These are phyloP conservation scores for Lojkania enalia DNA, from an alignment of 2,329 filamentous ascomycete genomes.

Conservation along the genomic window DNA sequence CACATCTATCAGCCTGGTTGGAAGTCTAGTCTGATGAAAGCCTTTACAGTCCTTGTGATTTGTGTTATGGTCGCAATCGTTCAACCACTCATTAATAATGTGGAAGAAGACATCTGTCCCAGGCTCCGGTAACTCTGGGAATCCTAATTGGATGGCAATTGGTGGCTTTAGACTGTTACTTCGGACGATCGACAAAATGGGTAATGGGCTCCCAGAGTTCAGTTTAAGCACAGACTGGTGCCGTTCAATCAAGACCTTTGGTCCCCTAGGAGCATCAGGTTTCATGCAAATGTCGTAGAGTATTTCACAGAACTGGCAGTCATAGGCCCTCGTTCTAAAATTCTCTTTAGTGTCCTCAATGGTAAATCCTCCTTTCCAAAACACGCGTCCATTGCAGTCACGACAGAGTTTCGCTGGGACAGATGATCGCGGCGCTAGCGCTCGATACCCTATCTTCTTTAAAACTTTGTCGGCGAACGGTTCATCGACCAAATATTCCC, in stretches of 20 bases:
- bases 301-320: constrained; percentile 16
- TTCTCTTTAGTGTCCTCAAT: background rate
- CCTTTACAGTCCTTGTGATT: background rate
- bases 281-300: constrained; percentile 2
- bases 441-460: background rate
- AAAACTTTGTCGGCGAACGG: constrained; percentile 11
- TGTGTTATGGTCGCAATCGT: constrained; percentile 16
- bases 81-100: constrained; percentile 11
- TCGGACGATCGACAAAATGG: constrained; percentile 13
- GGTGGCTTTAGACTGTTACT: constrained; percentile 2
- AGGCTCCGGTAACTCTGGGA: constrained; percentile 9
- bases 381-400: constrained; percentile 7
- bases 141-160: constrained; percentile 17
- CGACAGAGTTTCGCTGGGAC: constrained; percentile 7
- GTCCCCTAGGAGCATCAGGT: background rate
- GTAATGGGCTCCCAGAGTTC: constrained; percentile 1
- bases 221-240: background rate
- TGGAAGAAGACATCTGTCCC: constrained; percentile 7
- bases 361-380: constrained; percentile 16
- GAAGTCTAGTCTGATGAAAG: constrained; percentile 3
- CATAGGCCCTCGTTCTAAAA: background rate
- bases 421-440: background rate
- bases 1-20: constrained; percentile 17
- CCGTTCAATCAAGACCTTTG: background rate
- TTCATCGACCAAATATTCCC: constrained; percentile 18